Evolutionary conservation across 2,329 filamentous ascomycete genomes (phyloP).

Genomic region (Penicillium sp.): DNA sequence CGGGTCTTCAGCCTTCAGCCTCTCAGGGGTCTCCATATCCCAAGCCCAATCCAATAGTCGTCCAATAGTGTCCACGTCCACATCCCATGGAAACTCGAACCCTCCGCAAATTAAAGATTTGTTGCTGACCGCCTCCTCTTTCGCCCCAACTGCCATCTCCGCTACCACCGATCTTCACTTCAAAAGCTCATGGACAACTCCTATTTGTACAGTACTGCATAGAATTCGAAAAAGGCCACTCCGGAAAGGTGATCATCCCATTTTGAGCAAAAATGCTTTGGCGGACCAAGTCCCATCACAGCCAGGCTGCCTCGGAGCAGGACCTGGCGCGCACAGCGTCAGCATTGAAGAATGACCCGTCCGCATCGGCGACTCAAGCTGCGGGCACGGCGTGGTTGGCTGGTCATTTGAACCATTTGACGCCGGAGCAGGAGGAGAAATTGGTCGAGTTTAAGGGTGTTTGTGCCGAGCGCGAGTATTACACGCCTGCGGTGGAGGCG

Average conservation of each 20-base stretch:
- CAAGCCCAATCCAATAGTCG: no score
- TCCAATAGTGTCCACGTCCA: neutral
- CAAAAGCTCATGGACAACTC: neutral
- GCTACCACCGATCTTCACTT: conserved; percentile 9
- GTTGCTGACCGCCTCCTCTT: conserved; percentile 20
- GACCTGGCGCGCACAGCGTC: conserved; percentile 37
- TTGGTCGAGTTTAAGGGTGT: conserved; percentile 74
- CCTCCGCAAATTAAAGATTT: conserved; percentile 11
- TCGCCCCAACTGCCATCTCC: conserved; percentile 14
- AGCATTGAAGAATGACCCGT: conserved; percentile 43
- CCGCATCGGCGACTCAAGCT: conserved; percentile 45
- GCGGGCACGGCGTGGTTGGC: conserved; percentile 46
- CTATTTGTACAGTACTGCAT: neutral
- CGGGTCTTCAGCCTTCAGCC: neutral
- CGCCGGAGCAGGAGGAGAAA: conserved; percentile 68
- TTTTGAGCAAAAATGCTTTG: conserved; percentile 35
- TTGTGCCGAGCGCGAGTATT: conserved; percentile 67
- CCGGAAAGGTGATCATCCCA: neutral
- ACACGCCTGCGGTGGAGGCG: conserved; percentile 41
- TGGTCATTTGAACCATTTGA: conserved; percentile 83
- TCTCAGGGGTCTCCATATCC: neutral
- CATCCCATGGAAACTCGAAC: neutral
- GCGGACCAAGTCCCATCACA: conserved; percentile 39
- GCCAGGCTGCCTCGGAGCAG: conserved; percentile 36
- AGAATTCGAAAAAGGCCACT: neutral